Conservation (phyloP, 805 yeast species). For the Wickerhamomyces chambardii region DNA sequence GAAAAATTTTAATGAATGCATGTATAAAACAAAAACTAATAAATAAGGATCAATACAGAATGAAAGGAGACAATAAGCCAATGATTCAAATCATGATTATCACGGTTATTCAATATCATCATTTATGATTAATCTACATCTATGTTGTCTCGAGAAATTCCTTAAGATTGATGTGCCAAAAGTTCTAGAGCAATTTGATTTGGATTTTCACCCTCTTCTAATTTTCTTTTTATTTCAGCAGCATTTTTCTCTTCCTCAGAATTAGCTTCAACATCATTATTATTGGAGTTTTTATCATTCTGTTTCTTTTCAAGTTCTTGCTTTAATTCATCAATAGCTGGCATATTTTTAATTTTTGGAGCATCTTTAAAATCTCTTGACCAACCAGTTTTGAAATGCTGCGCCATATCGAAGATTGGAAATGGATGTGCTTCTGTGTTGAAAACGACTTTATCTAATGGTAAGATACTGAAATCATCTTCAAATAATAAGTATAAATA, state of each 20-base stretch:
- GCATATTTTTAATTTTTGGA: slow-evolving; percentile 3
- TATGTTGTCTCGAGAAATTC: too few relatives aligned
- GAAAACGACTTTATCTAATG: slow-evolving; percentile 64
- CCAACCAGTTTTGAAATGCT: slow-evolving; percentile 57
- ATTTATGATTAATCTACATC: too few relatives aligned
- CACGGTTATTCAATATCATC: too few relatives aligned
- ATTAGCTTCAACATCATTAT: too few relatives aligned
- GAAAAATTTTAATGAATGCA: too few relatives aligned
- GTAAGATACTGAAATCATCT: slow-evolving; percentile 51
- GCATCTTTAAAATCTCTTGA: slow-evolving; percentile 18
- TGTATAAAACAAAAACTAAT: too few relatives aligned
- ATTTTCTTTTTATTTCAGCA: slow-evolving; percentile 3
- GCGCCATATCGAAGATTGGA: slow-evolving; percentile 54
- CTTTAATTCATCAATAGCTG: slow-evolving; percentile 11
- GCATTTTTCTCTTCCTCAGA: too few relatives aligned
- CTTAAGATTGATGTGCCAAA: slow-evolving; percentile 3
- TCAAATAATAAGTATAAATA: slow-evolving; percentile 77
- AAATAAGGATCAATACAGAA: too few relatives aligned
- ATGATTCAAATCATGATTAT: too few relatives aligned
- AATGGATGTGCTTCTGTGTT: slow-evolving; percentile 94
- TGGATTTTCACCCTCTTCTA: slow-evolving; percentile 5
- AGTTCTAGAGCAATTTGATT: slow-evolving; percentile 11
- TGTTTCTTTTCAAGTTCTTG: slow-evolving; percentile 5
- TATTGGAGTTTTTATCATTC: too few relatives aligned
- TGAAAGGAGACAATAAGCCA: too few relatives aligned